Conservation (phyloP, 352 stramenopile species). For the Phytophthora citricola region DNA sequence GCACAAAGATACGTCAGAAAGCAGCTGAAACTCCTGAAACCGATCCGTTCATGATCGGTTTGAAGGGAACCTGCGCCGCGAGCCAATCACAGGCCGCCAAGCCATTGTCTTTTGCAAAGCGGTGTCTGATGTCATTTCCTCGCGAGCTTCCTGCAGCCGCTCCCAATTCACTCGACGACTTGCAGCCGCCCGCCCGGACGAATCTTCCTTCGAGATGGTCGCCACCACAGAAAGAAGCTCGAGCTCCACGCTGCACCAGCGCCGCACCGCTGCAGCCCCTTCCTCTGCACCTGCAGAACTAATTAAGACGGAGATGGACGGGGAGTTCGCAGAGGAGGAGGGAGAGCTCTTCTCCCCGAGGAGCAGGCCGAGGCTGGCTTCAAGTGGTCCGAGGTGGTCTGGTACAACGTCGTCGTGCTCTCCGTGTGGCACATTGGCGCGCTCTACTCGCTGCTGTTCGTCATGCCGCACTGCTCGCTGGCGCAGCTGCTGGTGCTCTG, state of each 20-base stretch:
- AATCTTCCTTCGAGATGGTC: constrained; percentile 12
- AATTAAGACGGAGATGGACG: constrained; percentile 24
- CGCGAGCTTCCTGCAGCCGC: not conserved
- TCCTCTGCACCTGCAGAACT: not conserved
- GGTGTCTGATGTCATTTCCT: constrained; percentile 20
- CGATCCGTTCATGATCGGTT: not conserved
- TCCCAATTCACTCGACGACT: constrained; percentile 26
- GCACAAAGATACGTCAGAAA: constrained; percentile 5
- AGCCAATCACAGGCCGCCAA: constrained; percentile 18
- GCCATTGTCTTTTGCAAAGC: not conserved
- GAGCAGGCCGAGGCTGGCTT: constrained; percentile 46
- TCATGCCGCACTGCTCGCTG: constrained; percentile 57
- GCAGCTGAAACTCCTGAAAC: constrained; percentile 5
- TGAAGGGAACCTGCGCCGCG: not conserved
- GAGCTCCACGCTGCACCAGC: constrained; percentile 8
- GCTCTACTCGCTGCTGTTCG: constrained; percentile 72
- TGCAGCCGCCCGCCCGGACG: constrained; percentile 9
- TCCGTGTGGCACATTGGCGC: constrained; percentile 73
- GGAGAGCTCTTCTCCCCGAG: constrained; percentile 41
- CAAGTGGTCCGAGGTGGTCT: constrained; percentile 80
- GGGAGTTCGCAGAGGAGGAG: constrained; percentile 53
- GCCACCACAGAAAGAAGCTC: constrained; percentile 6
- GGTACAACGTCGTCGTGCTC: constrained; percentile 85
- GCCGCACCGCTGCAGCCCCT: not conserved
- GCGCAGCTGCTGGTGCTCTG: constrained; percentile 68